A percentile compares a stretch with the other conserved stretches of the same genome.
These are phyloP conservation scores for Ceratocystiopsis sp. DNA, from an alignment of 2,329 filamentous ascomycete genomes.

Conservation along the genomic window DNA sequence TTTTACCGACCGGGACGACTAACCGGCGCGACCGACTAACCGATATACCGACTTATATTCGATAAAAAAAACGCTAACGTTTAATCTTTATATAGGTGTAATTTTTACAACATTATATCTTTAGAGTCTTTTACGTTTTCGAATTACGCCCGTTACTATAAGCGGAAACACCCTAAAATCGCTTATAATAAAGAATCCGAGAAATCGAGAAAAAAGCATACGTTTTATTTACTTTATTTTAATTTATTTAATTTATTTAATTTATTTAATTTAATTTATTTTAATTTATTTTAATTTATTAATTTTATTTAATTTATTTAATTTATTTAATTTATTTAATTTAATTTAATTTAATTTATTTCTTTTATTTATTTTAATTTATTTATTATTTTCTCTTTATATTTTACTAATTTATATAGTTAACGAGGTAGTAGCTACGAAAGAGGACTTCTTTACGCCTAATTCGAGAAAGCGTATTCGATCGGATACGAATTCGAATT, in stretches of 20 bases:
- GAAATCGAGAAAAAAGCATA: neutral
- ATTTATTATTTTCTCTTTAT: neutral
- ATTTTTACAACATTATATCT: neutral
- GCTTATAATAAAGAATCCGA: neutral
- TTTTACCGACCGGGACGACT: no score
- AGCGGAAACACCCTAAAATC: neutral
- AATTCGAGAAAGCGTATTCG: no score
- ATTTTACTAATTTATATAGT: neutral
- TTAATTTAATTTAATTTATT: neutral
- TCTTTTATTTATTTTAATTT: neutral
- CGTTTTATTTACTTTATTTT: neutral
- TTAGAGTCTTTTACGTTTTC: neutral
- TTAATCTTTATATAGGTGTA: neutral
- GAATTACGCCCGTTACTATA: neutral
- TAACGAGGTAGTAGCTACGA: no score
- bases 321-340: neutral
- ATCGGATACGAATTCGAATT: no score
- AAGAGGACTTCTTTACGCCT: no score
- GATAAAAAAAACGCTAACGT: neutral
- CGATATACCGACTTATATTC: no score
- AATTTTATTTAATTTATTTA: neutral
- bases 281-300: neutral
- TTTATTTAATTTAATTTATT: neutral
- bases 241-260: neutral
- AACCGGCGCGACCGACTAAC: no score